Conservation (phyloP, 805 yeast genomes). For the Saccharomycopsis fermentans region DNA sequence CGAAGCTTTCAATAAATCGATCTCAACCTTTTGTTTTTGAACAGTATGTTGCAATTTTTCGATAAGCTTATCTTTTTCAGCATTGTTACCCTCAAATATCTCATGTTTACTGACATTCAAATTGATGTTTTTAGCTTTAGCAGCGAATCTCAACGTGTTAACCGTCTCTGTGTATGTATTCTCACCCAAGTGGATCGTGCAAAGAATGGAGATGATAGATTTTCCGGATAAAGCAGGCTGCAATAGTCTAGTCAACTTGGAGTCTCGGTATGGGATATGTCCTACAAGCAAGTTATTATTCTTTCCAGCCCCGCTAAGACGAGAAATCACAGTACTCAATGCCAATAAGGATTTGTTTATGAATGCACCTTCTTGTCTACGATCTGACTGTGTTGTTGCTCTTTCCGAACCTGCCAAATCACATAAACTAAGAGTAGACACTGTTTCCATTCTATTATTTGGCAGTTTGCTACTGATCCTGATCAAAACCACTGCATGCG, state of each 20-base stretch:
- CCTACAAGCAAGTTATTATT: slow-evolving; percentile 24
- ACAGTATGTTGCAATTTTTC: slow-evolving; percentile 48
- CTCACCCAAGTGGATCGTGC: slow-evolving; percentile 68
- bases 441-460: slow-evolving; percentile 28
- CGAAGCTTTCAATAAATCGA: slow-evolving; percentile 28
- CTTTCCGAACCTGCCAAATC: slow-evolving; percentile 97
- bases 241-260: slow-evolving; percentile 77
- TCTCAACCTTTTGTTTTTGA: slow-evolving; percentile 50
- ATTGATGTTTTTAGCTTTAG: slow-evolving; percentile 80
- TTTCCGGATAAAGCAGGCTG: slow-evolving; percentile 91
- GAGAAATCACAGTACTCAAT: slow-evolving; percentile 83
- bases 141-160: slow-evolving; percentile 84
- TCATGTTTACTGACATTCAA: slow-evolving; percentile 53
- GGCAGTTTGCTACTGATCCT: slow-evolving; percentile 39
- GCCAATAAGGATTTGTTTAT: slow-evolving; percentile 88
- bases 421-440: slow-evolving; percentile 70
- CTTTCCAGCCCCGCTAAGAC: slow-evolving; percentile 39
- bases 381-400: slow-evolving; percentile 51
- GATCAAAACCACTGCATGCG: slow-evolving; percentile 81
- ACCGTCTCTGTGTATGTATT: slow-evolving; percentile 65
- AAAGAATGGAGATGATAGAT: slow-evolving; percentile 72
- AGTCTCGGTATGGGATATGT: slow-evolving; percentile 89
- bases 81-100: slow-evolving; percentile 19
- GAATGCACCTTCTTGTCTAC: slow-evolving; percentile 88
- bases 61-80: slow-evolving; percentile 41